Evolutionary conservation across 108 stramenopile genomes (phyloP).

Genomic region (Skeletonema costatum): DNA sequence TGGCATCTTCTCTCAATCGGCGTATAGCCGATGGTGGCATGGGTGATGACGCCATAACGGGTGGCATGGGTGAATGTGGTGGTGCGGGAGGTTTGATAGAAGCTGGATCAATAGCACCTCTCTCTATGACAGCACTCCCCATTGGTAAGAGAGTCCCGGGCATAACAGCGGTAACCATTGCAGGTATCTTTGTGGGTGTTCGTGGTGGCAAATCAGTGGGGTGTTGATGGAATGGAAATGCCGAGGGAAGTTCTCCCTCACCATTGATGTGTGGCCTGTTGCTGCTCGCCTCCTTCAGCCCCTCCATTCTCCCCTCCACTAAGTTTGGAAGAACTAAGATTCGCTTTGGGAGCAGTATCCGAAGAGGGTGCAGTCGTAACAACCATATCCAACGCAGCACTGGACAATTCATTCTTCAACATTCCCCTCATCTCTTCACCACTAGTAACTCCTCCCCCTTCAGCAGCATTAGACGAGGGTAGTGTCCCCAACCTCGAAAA

Average conservation of each 20-base stretch:
- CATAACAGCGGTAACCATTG: background rate
- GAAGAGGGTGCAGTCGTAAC: background rate
- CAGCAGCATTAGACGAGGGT: background rate
- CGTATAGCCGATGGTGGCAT: slow-evolving; percentile 13
- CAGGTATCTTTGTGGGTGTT: background rate
- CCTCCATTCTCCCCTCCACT: background rate
- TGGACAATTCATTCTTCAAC: background rate
- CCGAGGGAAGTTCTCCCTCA: background rate
- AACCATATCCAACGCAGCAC: background rate
- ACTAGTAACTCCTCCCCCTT: background rate
- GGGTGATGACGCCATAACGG: background rate
- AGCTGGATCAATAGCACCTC: background rate
- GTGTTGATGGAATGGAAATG: background rate
- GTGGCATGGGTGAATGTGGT: background rate
- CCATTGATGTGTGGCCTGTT: background rate
- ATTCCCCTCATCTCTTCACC: background rate
- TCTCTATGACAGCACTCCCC: background rate
- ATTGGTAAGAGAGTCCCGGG: background rate
- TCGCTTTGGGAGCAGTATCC: background rate
- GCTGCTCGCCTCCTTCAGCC: background rate
- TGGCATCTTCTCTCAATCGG: background rate
- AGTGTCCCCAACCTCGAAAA: background rate
- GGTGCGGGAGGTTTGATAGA: background rate
- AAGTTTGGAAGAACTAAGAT: background rate
- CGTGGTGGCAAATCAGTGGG: background rate